A percentile compares a stretch with the other conserved stretches of the same genome.
These are phyloP conservation scores for Termitomyces sp. DNA, from an alignment of 768 basidiomycete species.

Conservation along the genomic window DNA sequence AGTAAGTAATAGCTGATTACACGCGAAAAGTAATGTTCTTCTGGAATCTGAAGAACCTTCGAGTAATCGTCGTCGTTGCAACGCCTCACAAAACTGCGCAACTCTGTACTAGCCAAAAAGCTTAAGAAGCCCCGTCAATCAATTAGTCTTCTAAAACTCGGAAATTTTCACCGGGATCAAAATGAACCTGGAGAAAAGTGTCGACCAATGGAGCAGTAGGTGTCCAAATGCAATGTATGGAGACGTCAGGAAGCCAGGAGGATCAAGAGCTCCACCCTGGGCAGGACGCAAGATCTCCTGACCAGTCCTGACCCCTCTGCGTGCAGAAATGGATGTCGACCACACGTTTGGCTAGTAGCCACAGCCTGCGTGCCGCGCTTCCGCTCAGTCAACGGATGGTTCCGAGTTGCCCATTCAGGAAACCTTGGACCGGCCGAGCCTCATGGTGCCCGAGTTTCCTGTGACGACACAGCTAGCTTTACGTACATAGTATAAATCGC, in stretches of 20 bases:
- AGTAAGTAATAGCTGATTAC: not conserved
- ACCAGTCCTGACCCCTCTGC: not conserved
- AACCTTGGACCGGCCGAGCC: not conserved
- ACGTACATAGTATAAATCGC: not conserved
- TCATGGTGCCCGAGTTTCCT: not conserved
- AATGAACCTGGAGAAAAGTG: not conserved
- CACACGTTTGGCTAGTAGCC: not conserved
- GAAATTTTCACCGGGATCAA: slow-evolving; percentile 3
- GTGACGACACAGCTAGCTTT: not conserved
- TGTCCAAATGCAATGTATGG: not conserved
- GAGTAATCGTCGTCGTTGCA: not conserved
- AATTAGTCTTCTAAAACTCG: not conserved
- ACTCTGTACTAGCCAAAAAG: not conserved
- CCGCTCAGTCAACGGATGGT: not conserved
- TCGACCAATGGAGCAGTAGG: not conserved
- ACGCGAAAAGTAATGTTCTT: not conserved
- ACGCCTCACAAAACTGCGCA: not conserved
- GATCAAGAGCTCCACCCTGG: not conserved
- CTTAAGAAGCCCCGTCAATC: not conserved
- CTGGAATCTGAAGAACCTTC: not conserved
- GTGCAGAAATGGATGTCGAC: not conserved
- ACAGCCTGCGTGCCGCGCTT: not conserved
- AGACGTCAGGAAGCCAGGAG: not conserved
- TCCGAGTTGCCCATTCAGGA: not conserved
- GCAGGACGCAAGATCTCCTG: not conserved